A percentile compares a stretch with the other conserved stretches of the same genome.
phyloP scores from a whole-genome alignment of 2,329 filamentous ascomycete genomes.

The Paraphaeosphaeria sporulosa region DNA sequence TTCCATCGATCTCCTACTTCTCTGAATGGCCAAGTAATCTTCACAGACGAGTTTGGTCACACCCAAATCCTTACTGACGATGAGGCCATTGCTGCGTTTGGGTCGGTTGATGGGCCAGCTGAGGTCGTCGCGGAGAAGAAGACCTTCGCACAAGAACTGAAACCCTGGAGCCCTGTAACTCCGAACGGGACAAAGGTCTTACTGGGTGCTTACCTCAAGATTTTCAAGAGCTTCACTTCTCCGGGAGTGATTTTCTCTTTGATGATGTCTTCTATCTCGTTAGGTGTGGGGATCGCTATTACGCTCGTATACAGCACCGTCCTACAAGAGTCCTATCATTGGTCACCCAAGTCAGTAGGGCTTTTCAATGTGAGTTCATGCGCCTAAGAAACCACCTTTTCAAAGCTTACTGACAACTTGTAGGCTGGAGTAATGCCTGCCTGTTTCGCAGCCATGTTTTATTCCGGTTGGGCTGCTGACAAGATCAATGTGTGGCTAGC shows the following conservation, averaged over 20 bases:
- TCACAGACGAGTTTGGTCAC: not conserved
- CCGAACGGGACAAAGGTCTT: not conserved
- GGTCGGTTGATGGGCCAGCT: not conserved
- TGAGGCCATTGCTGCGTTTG: not conserved
- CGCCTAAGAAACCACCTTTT: not conserved
- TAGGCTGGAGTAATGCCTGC: slow-evolving; percentile 1
- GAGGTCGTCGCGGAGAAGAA: not conserved
- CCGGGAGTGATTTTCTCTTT: not conserved
- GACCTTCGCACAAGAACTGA: not conserved
- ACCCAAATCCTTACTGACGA: not conserved
- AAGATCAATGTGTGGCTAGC: too few relatives aligned
- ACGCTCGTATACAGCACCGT: slow-evolving; percentile 2
- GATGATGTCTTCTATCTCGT: not conserved
- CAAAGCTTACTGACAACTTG: not conserved
- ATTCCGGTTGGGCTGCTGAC: not conserved
- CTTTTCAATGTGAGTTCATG: not conserved
- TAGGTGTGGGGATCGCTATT: not conserved
- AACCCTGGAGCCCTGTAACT: not conserved
- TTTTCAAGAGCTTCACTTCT: not conserved
- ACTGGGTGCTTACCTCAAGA: not conserved
- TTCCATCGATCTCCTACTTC: slow-evolving; percentile 1
- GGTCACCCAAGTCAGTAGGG: not conserved
- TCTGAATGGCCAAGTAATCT: not conserved
- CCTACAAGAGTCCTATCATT: not conserved
- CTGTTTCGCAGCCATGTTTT: slow-evolving; percentile 3